Evolutionary conservation across 345 rosid species (phyloP).

Genomic region (Triadica sebifera): DNA sequence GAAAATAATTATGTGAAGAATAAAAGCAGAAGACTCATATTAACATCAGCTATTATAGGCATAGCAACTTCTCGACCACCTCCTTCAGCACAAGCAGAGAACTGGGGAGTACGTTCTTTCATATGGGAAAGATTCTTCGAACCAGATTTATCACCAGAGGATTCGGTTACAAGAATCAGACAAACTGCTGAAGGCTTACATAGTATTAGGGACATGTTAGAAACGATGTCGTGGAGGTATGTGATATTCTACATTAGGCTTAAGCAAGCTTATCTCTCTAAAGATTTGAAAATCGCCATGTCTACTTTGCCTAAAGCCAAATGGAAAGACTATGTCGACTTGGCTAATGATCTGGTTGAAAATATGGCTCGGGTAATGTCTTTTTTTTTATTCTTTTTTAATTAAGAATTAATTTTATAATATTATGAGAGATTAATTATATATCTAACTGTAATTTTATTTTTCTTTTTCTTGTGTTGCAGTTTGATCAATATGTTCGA

Average conservation of each 20-base stretch:
- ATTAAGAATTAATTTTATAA: background rate
- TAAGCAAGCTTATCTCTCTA: constrained; percentile 69
- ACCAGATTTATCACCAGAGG: constrained; percentile 77
- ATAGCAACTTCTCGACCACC: constrained; percentile 21
- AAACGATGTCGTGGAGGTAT: constrained; percentile 89
- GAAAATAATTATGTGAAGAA: no score
- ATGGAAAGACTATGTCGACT: constrained; percentile 53
- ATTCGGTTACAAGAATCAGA: constrained; percentile 75
- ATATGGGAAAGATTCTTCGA: constrained; percentile 57
- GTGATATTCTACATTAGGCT: constrained; percentile 71
- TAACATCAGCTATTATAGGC: constrained; percentile 24
- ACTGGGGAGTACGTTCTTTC: constrained; percentile 81
- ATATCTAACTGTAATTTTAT: no score
- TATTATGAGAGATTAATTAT: no score
- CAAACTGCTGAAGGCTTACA: constrained; percentile 88
- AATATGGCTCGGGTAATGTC: constrained; percentile 69
- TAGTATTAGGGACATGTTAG: constrained; percentile 78
- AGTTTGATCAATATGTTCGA: no score
- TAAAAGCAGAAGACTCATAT: constrained; percentile 37
- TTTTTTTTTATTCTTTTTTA: background rate
- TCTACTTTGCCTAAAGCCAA: constrained; percentile 53
- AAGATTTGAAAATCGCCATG: constrained; percentile 75
- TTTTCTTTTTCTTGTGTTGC: no score
- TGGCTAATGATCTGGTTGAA: constrained; percentile 67
- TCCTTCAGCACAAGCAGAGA: constrained; percentile 54